Conservation (phyloP, 2,329 filamentous ascomycete species). For the Penicillium sp. region DNA sequence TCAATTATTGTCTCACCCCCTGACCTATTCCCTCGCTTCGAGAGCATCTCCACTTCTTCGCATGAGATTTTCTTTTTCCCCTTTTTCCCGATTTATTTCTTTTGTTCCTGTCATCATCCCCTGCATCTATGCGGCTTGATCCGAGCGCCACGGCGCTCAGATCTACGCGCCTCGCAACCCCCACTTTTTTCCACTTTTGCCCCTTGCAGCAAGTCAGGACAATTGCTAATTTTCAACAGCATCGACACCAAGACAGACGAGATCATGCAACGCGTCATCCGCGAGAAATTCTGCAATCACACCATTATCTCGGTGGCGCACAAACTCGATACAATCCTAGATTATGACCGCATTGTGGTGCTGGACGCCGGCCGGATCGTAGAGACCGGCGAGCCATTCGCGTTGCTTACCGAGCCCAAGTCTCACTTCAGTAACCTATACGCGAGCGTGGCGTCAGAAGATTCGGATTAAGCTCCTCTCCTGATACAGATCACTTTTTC, state of each 20-base stretch:
- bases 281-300: constrained; percentile 53
- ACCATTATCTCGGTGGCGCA: constrained; percentile 63
- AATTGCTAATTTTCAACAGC: constrained; percentile 31
- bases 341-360: constrained; percentile 41
- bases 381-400: constrained; percentile 38
- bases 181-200: neutral
- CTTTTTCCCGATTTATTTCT: constrained; percentile 1
- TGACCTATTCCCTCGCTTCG: constrained; percentile 12
- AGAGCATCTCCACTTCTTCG: neutral
- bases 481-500: neutral
- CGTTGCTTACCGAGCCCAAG: constrained; percentile 34
- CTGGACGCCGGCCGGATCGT: constrained; percentile 37
- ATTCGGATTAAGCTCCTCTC: constrained; percentile 12
- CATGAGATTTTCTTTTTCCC: neutral
- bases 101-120: constrained; percentile 12
- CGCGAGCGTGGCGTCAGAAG: constrained; percentile 24
- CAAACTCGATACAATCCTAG: constrained; percentile 50
- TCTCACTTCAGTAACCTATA: constrained; percentile 41
- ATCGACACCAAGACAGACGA: constrained; percentile 60
- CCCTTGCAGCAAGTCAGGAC: constrained; percentile 9
- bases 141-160: constrained; percentile 14
- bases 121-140: constrained; percentile 21
- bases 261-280: constrained; percentile 58
- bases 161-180: constrained; percentile 1
- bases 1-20: constrained; percentile 12